Base-by-base conservation (phyloP, 176 grass and related monocot genomes). In the Aechmea fasciata region DNA sequence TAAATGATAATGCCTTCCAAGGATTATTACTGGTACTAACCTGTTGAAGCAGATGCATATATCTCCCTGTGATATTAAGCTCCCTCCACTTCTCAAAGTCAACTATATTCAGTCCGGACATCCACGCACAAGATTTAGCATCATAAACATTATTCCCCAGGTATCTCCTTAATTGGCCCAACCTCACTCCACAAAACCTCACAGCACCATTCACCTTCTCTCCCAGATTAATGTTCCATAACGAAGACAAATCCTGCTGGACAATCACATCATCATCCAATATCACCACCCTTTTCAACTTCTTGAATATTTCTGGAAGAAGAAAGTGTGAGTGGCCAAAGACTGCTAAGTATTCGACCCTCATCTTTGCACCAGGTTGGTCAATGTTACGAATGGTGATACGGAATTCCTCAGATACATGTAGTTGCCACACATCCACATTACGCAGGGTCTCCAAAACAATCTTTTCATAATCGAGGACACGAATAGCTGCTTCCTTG, bases 221-320 rank as follows among this genome's bases (percentile, higher is more conserved):
- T 75, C 70, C 79, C 79, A 96, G 70, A 76, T 96, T 23, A 70
- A 87, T 61, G 68, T 85, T 80, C 85, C 87, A 96, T 47, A 96
- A 77, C 62, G 52, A 74, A 77, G 84, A 96, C 68, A 96, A 70
- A 73, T 88, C 87, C 59, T 72, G 79, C 74, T 91, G 84, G 64
- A 96, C 87, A 84, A 96, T 79, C 73, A 96, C 76, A 81, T 96
- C 91, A 85, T 96, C 91, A 49, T 91, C 91, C 19, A 96, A 78
- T 66, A 96, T 52, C 9, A 96, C 48, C 1, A 85, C 72, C 72
- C 63, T 83, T 13, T 53, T 79, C 57, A 66, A 65, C 25, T 41
- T 80, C 67, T 70, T 50, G 51, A 76, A 73, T 76, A 80, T 47
- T 50, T 70, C 68, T 0, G 68, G 68, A 52, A 70, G 50, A 25